Conservation (phyloP, 805 yeast species). For the Yamadazyma laniorum region DNA sequence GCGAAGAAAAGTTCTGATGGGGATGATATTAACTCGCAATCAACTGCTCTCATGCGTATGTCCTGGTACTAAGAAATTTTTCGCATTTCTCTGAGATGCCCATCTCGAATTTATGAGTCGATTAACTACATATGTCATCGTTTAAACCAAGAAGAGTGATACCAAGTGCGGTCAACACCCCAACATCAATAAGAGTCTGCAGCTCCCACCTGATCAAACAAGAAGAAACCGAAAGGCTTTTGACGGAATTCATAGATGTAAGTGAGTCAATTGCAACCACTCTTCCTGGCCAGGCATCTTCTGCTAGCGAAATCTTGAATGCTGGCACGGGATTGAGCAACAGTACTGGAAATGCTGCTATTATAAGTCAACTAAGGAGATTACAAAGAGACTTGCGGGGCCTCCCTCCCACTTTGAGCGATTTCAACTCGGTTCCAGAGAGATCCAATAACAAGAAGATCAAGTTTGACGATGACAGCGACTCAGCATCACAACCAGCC, state of each 20-base stretch:
- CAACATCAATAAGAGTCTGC: conserved; percentile 40
- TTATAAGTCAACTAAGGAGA: conserved; percentile 63
- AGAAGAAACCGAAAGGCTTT: conserved; percentile 45
- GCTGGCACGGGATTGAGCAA: conserved; percentile 33
- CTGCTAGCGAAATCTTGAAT: conserved; percentile 22
- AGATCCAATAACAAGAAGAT: conserved; percentile 21
- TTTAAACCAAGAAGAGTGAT: conserved; percentile 41
- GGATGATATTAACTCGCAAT: not conserved
- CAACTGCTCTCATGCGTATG: not conserved
- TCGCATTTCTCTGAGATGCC: conserved; percentile 1
- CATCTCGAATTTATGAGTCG: conserved; percentile 7
- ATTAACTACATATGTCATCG: conserved; percentile 6
- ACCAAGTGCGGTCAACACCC: conserved; percentile 47
- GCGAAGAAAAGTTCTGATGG: not conserved
- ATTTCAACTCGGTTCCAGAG: not conserved
- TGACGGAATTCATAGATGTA: conserved; percentile 42
- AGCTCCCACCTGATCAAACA: conserved; percentile 28
- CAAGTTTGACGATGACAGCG: conserved; percentile 26
- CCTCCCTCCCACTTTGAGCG: conserved; percentile 55
- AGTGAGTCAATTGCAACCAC: conserved; percentile 37
- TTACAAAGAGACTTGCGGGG: conserved; percentile 79
- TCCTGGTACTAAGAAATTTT: not conserved
- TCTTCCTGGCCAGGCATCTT: conserved; percentile 19
- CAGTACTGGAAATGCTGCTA: conserved; percentile 33
- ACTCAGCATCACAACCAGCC: conserved; percentile 13